A percentile compares a stretch with the other conserved stretches of the same genome.
Conservation (phyloP, 345 rosid genomes). For the Camelina neglecta region DNA sequence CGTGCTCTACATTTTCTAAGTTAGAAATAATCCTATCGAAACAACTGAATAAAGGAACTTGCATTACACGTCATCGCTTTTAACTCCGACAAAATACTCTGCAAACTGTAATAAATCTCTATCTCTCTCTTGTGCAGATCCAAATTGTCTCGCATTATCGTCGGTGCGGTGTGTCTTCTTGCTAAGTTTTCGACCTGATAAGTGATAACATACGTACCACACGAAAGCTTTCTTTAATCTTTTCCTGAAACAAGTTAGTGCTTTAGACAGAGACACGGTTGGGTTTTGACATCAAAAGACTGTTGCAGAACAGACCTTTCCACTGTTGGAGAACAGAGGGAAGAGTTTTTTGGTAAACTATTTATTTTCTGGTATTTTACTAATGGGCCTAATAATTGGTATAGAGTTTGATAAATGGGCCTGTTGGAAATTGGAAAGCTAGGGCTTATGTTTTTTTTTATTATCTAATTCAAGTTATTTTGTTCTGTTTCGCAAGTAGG, state of each 20-base stretch:
- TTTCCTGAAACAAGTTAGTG: background rate
- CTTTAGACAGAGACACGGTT: background rate
- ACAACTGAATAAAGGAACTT: conserved; percentile 8
- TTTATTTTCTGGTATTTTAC: background rate
- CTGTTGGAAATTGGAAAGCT: background rate
- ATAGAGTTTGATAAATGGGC: background rate
- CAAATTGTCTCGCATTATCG: conserved; percentile 15
- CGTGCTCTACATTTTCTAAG: conserved; percentile 28
- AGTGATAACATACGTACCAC: background rate
- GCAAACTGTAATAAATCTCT: background rate
- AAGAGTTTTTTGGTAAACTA: background rate
- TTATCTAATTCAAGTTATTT: no score
- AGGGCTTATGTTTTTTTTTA: no score
- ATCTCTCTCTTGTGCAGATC: conserved; percentile 1
- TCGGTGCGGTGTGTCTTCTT: background rate
- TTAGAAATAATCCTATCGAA: conserved; percentile 4
- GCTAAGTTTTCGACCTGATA: conserved; percentile 11
- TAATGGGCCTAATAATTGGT: background rate
- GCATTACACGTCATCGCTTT: conserved; percentile 24
- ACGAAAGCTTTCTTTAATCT: conserved; percentile 6
- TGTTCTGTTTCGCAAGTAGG: no score
- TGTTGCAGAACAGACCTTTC: background rate
- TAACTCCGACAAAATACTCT: conserved; percentile 18
- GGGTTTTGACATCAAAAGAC: conserved; percentile 1
- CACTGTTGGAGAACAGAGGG: background rate